Evolutionary conservation across 768 basidiomycete species (phyloP), one percentile per base, ranked within the genome.

Genomic region (Sporobolomyces phaffii): DNA sequence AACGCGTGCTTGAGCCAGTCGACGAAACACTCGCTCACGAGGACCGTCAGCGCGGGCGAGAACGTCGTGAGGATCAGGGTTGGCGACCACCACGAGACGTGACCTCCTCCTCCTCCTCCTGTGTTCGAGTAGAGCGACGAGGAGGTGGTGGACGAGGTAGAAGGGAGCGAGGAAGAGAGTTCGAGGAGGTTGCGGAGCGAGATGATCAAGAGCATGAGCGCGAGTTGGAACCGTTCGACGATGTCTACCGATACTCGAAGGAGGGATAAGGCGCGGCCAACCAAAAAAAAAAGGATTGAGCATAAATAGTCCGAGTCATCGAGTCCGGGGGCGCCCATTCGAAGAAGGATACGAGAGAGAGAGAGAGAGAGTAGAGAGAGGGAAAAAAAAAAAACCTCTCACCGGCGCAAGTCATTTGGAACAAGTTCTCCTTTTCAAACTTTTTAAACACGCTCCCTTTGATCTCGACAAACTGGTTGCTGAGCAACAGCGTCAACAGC

Each of bases 1-100:
- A 98, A 99, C 14, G 93, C 94, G 75, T 99, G 96, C 77, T 99
- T 99, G 56, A 98, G 82, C 94, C 94, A 99, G 77, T 99, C 96
- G 15, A 99, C 96, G 17, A 89, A 77, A 83, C 90, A 88, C 77
- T 99, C 96, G 3, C 91, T 94, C 6, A 86, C 75, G 77, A 98
- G 82, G 5, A 99, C 96, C 3, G 89, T 88, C 54, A 97, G 72
- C 2, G 94, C 91, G 26, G 96, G 96, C 67, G 91, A 93, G 68
- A 91, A 87, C 63, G 96, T 94, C 13, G 88, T 88, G 15, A 79
- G 76, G 26, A 75, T 65, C 43, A 74, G 63, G 33, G 70, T 77
- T 34, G 75, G 72, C 3, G 36, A 76, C 74, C 65, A 79, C 38
- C 10, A 38, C n/a, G n/a, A 38, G 38, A 38, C 38, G 38, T 9